phyloP scores from a whole-genome alignment of 192 early-diverging fungal genomes.

The Pilaira anomala region DNA sequence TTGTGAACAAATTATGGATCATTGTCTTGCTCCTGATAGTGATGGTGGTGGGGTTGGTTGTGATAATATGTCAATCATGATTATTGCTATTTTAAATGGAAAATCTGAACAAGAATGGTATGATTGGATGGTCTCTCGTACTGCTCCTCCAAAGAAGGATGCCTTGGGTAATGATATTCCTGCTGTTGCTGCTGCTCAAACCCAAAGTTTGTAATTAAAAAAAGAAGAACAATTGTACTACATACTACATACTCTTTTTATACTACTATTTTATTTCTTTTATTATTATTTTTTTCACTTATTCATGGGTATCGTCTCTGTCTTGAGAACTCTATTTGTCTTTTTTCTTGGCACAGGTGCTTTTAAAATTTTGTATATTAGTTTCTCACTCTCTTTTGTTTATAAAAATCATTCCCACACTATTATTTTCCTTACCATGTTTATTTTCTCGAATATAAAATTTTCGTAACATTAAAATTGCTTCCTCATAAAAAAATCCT shows the following conservation, averaged over 20 bases:
- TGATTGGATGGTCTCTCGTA: conserved; percentile 36
- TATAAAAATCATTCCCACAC: background rate
- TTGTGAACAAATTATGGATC: conserved; percentile 89
- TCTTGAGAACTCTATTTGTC: conserved; percentile 76
- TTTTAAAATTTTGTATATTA: conserved; percentile 22
- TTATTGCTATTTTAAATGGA: conserved; percentile 83
- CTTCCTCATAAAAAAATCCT: conserved; percentile 75
- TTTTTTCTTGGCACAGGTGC: conserved; percentile 91
- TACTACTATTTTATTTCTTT: background rate
- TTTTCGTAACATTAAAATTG: conserved; percentile 79
- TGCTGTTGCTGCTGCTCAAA: too few relatives aligned
- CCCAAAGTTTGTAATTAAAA: background rate
- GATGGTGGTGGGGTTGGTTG: conserved; percentile 92
- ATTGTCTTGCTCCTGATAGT: conserved; percentile 84
- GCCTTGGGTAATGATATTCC: conserved; percentile 4
- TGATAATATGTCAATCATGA: conserved; percentile 99
- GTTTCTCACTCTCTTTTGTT: background rate
- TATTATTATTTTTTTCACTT: background rate
- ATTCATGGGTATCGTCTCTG: conserved; percentile 35
- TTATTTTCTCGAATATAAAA: conserved; percentile 94
- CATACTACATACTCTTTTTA: background rate
- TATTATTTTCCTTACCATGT: conserved; percentile 63
- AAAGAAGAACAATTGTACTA: background rate
- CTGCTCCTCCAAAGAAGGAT: conserved; percentile 27
- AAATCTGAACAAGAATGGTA: conserved; percentile 79